Evolutionary conservation across 1,139 yeast species (phyloP), one percentile per base, ranked within the genome.

Genomic region (Yamadazyma buinensis): DNA sequence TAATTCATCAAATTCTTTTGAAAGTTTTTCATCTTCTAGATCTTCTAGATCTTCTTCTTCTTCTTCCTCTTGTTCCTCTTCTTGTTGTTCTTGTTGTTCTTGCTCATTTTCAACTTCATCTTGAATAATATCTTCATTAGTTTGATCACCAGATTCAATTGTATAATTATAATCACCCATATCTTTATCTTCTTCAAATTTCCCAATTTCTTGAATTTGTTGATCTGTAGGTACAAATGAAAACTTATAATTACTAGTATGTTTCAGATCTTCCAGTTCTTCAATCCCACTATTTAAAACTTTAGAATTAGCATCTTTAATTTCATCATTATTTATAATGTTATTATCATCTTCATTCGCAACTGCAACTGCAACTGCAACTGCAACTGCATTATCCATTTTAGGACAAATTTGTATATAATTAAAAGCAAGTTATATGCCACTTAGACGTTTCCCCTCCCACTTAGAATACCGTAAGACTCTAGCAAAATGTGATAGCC

Each of bases 1-100:
- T 62, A 67, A 34, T 61, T 67, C 70, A 39, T 68, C 75, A 41
- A 55, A 68, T n/a, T 63, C 54, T n/a, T 62, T 7, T 7, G 19
- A 17, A 5, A 17, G 5, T 17, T 17, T 17, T 17, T 5, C 5
- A 5, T 17, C 19, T 17, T 17, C 19, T 17, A 5, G 7, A 17
- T 17, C 19, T 5, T 17, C 7, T 5, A 17, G 7, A 7, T 17
- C 19, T 17, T 17, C 19, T 17, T 17, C 19, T 5, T 17, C 19
- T 17, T 17, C 19, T 7, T 5, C 7, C 6, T 28, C 30, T 19
- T 15, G 29, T 11, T 24, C 14, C 17, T 24, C 26, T 8, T 23
- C 25, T n/a, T 23, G 4, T 11, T n/a, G 25, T 11, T n/a, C 13
- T n/a, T 23, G 25, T 4, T 13, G 10, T 7, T 23, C 14, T 17